Conservation (phyloP, 202 grass and related monocot species). For the Hordeum pubiflorum region DNA sequence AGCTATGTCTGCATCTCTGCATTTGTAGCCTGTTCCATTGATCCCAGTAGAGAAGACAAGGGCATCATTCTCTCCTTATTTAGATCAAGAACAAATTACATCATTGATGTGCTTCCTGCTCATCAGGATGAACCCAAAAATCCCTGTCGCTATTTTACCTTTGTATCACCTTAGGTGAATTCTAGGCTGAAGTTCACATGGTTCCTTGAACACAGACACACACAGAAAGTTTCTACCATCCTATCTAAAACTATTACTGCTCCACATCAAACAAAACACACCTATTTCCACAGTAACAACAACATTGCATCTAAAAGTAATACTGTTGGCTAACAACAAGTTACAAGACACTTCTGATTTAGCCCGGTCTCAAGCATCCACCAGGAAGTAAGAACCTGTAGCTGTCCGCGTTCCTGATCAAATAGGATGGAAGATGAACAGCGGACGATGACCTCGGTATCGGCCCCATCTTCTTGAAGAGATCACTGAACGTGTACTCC, state of each 20-base stretch:
- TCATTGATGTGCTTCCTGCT: not conserved
- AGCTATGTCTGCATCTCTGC: not conserved
- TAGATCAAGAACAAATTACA: not conserved
- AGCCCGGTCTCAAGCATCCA: constrained; percentile 72
- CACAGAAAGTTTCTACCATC: constrained; percentile 10
- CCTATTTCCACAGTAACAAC: constrained; percentile 15
- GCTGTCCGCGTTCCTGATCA: constrained; percentile 65
- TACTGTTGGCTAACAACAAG: constrained; percentile 24
- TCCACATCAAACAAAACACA: not conserved
- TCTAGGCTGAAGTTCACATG: not conserved
- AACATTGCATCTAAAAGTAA: constrained; percentile 36
- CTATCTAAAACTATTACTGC: constrained; percentile 26
- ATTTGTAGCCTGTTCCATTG: not conserved
- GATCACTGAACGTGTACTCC: constrained; percentile 85
- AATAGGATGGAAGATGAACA: constrained; percentile 64
- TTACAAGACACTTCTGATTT: constrained; percentile 22
- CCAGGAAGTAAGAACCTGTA: constrained; percentile 88
- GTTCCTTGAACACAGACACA: not conserved
- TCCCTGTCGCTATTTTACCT: not conserved
- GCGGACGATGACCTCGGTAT: constrained; percentile 69
- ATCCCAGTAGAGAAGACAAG: not conserved
- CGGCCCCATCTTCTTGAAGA: constrained; percentile 80
- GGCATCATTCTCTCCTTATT: not conserved
- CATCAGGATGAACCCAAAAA: not conserved
- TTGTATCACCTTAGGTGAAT: constrained; percentile 10